Evolutionary conservation across 768 basidiomycete genomes (phyloP), one percentile per base, ranked within the genome.

Genomic region (Termitomyces sp.): DNA sequence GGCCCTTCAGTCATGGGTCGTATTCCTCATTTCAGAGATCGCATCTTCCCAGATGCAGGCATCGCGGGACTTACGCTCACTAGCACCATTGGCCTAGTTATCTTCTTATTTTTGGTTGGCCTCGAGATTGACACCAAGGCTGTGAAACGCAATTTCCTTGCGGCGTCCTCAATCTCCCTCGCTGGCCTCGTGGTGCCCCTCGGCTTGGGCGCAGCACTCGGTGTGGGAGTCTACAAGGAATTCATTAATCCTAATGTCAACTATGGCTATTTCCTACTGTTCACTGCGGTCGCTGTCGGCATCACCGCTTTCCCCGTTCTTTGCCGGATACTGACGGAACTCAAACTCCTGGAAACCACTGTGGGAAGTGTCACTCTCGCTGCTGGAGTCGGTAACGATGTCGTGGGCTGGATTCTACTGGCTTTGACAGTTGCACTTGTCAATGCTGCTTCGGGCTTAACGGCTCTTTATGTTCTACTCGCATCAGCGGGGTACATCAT

Each of bases 231-330:
- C 12, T 95, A 94, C 68, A 70, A 80, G 56, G 72, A 88, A 53
- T 93, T 92, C 66, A 76, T 83, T 46, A 71, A 82, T 53, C 67
- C 69, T 0, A 60, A 60, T 5, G 82, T 90, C 62, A 83, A 84
- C 55, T 88, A 85, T 62, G 88, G 91, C n/a, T 83, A 91, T 67
- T 95, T 94, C 71, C 69, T 93, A 32, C 81, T 96, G n/a, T 96
- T 96, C 74, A 81, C 85, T 54, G 91, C 89, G 22, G 90, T 92
- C 4, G 89, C 92, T 4, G 79, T 90, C 63, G 84, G 88, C 3
- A 90, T 90, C 68, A 90, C 88, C 7, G 88, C 88, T 0, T 92
- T 92, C 71, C 88, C 89, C 2, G 88, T 92, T 5, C 79, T 92
- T 2, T 90, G 88, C 71, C 82, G 92, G 68, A 95, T 94, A 66